Evolutionary conservation across 2,329 filamentous ascomycete genomes (phyloP).

Genomic region (Escovopsis weberi): DNA sequence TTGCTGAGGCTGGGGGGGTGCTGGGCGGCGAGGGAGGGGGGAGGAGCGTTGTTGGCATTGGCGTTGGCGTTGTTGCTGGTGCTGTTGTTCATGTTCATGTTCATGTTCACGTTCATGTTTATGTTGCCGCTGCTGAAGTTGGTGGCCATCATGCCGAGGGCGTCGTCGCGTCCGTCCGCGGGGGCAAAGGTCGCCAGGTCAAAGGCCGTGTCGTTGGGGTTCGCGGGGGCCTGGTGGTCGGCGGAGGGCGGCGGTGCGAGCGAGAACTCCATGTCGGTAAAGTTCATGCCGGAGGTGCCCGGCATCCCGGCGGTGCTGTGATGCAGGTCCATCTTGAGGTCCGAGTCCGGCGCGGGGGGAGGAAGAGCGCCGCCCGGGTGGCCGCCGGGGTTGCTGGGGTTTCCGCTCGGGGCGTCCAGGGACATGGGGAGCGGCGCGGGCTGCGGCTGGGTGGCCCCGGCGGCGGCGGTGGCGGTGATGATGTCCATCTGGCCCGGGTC

Average conservation of each 20-base stretch:
- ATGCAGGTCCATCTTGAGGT: slow-evolving; percentile 11
- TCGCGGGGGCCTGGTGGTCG: slow-evolving; percentile 11
- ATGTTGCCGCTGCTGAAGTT: too few species aligned
- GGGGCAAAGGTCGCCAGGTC: slow-evolving; percentile 30
- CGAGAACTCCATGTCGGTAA: slow-evolving; percentile 43
- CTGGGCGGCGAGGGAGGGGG: neutral
- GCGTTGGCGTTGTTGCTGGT: slow-evolving; percentile 7
- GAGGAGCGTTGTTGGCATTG: neutral
- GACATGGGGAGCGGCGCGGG: slow-evolving; percentile 5
- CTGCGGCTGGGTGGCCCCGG: slow-evolving; percentile 4
- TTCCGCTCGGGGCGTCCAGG: slow-evolving; percentile 5
- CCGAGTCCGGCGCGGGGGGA: slow-evolving; percentile 14
- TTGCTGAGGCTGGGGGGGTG: neutral
- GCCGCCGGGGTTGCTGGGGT: slow-evolving; percentile 9
- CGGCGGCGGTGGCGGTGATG: neutral
- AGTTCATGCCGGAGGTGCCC: slow-evolving; percentile 27
- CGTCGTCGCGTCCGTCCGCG: slow-evolving; percentile 16
- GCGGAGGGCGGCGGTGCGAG: slow-evolving; percentile 31
- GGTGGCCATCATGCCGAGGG: too few species aligned
- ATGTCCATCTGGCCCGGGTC: slow-evolving; percentile 3
- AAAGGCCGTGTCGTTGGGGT: slow-evolving; percentile 25
- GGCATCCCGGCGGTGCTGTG: slow-evolving; percentile 8
- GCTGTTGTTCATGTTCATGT: slow-evolving; percentile 15
- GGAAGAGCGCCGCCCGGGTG: slow-evolving; percentile 9
- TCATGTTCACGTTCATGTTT: too few species aligned